Percentiles rank a stretch among this genome's conserved stretches.
These are phyloP conservation scores for Fusarium miscanthi DNA, from an alignment of 2,329 filamentous ascomycete genomes.

Conservation along the genomic window DNA sequence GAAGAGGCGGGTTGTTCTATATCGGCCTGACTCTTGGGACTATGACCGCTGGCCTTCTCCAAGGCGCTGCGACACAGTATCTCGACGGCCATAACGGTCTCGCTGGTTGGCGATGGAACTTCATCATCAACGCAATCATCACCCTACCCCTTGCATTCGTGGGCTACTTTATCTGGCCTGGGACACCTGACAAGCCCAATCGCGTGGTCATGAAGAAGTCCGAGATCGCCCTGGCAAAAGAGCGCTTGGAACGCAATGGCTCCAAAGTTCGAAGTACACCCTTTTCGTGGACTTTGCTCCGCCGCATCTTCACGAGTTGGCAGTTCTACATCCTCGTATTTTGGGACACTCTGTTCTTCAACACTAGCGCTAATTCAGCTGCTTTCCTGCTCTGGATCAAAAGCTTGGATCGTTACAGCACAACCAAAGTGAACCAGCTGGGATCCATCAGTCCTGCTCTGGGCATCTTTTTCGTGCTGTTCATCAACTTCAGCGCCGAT, in stretches of 20 bases:
- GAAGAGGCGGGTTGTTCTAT: neutral
- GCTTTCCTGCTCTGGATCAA: neutral
- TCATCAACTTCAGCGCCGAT: neutral
- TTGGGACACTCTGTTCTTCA: neutral
- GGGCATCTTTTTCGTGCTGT: neutral
- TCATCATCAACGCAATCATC: neutral
- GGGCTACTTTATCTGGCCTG: neutral
- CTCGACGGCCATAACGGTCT: neutral
- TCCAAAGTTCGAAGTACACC: neutral
- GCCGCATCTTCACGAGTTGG: neutral
- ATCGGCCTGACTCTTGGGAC: neutral
- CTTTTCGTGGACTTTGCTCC: neutral
- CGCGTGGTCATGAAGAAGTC: neutral
- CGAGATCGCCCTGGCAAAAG: neutral
- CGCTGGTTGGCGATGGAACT: neutral
- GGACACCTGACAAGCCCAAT: neutral
- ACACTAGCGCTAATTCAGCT: neutral
- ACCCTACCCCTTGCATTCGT: neutral
- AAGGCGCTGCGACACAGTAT: neutral
- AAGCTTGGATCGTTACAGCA: neutral
- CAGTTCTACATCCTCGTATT: neutral
- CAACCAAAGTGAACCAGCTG: neutral
- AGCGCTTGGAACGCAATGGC: fast-evolving
- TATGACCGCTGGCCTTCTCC: neutral
- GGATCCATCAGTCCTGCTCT: neutral